Conservation (phyloP, 1,139 yeast genomes). For the Scheffersomyces insectosa region DNA sequence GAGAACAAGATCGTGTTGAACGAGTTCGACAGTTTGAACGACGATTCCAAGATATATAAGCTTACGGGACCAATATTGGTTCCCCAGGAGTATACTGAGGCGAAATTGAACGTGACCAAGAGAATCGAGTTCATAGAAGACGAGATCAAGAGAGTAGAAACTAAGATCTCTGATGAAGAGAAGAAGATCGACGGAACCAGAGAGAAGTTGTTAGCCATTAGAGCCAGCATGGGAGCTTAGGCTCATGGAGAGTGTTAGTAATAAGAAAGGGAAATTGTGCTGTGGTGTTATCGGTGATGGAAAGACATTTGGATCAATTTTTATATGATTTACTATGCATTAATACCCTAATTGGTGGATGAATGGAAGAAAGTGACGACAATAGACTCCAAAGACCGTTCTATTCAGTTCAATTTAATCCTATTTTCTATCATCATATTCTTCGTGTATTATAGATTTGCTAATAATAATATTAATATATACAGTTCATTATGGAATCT, state of each 20-base stretch:
- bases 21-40: conserved; percentile 67
- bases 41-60: conserved; percentile 73
- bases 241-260: background rate
- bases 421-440: no score
- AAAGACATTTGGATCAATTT: background rate
- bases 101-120: conserved; percentile 77
- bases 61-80: conserved; percentile 88
- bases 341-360: no score
- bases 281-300: no score
- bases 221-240: conserved; percentile 27
- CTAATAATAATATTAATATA: no score
- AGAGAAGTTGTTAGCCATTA: conserved; percentile 45
- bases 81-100: conserved; percentile 85
- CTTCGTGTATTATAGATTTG: no score
- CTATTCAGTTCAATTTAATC: no score
- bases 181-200: conserved; percentile 50
- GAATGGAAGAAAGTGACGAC: no score
- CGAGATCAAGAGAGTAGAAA: conserved; percentile 73
- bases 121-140: conserved; percentile 81
- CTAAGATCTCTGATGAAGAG: conserved; percentile 55
- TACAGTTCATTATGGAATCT: no score
- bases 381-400: no score
- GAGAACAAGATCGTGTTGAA: conserved; percentile 90
- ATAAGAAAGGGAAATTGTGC: no score
- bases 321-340: background rate